These are phyloP conservation scores for Hyphodiscus hymeniophilus DNA, from an alignment of 495 filamentous ascomycete species.

Conservation along the genomic window DNA sequence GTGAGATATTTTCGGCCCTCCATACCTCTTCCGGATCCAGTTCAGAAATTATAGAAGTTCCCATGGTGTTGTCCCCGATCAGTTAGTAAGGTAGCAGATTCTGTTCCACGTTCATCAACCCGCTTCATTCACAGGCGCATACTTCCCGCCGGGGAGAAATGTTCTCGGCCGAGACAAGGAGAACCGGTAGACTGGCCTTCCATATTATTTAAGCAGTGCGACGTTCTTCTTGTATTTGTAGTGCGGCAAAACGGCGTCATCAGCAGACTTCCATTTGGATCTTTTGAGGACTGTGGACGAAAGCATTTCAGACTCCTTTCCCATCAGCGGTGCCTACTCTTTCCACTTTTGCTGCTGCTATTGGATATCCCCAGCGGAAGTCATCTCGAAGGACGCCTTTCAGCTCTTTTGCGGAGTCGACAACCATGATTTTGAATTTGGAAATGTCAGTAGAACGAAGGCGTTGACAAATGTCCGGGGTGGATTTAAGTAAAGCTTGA, in stretches of 20 bases:
- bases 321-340: conserved; percentile 58
- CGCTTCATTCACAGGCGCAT: conserved; percentile 50
- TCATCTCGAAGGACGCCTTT: conserved; percentile 22
- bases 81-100: conserved; percentile 64
- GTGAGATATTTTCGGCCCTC: conserved; percentile 71
- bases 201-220: conserved; percentile 53
- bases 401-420: conserved; percentile 5
- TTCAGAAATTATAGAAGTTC: conserved; percentile 70
- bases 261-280: conserved; percentile 54
- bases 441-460: not conserved
- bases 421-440: conserved; percentile 1
- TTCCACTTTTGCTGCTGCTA: conserved; percentile 57
- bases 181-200: conserved; percentile 61
- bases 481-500: not conserved
- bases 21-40: conserved; percentile 72
- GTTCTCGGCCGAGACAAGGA: conserved; percentile 66
- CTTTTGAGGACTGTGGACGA: conserved; percentile 63
- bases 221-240: conserved; percentile 64
- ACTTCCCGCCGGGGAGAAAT: conserved; percentile 54
- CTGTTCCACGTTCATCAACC: conserved; percentile 57
- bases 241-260: conserved; percentile 66
- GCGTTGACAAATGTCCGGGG: not conserved
- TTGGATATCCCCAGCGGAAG: conserved; percentile 44
- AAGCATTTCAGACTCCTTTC: conserved; percentile 69
- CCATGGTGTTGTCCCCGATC: conserved; percentile 57